phyloP scores from a whole-genome alignment of 345 rosid species.

The Brassica cretica region DNA sequence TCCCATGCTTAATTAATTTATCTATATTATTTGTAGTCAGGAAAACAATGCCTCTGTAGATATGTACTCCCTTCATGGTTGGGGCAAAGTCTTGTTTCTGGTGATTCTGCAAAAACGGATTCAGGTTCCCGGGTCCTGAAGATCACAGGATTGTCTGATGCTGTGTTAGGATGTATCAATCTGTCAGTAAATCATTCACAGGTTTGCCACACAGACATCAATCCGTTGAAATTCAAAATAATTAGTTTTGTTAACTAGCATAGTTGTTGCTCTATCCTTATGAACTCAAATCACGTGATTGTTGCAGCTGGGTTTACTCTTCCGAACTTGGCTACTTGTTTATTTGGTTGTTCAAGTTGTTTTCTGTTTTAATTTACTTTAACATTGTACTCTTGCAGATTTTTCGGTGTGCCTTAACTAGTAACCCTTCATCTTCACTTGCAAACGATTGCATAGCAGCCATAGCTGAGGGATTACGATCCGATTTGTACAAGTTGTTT shows the following conservation, averaged over 20 bases:
- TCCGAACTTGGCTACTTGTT: slow-evolving; percentile 15
- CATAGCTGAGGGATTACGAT: slow-evolving; percentile 80
- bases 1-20: slow-evolving; percentile 4
- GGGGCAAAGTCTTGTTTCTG: slow-evolving; percentile 47
- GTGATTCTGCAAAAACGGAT: slow-evolving; percentile 49
- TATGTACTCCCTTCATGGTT: slow-evolving; percentile 68
- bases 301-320: slow-evolving; percentile 10
- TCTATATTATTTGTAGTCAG: slow-evolving; percentile 64
- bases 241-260: slow-evolving; percentile 19
- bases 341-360: slow-evolving; percentile 25
- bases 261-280: not conserved
- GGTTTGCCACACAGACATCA: slow-evolving; percentile 46
- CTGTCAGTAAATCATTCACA: slow-evolving; percentile 68
- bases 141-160: slow-evolving; percentile 80
- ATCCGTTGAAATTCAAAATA: slow-evolving; percentile 16
- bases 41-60: slow-evolving; percentile 85
- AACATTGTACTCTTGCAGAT: slow-evolving; percentile 48
- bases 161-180: slow-evolving; percentile 78
- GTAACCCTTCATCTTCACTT: slow-evolving; percentile 76
- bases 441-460: slow-evolving; percentile 83
- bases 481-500: slow-evolving; percentile 67
- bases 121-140: slow-evolving; percentile 58
- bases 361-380: slow-evolving; percentile 13
- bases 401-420: slow-evolving; percentile 74
- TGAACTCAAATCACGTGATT: slow-evolving; percentile 24